Conservation (phyloP, 805 yeast species). For the Candida ponderosae region DNA sequence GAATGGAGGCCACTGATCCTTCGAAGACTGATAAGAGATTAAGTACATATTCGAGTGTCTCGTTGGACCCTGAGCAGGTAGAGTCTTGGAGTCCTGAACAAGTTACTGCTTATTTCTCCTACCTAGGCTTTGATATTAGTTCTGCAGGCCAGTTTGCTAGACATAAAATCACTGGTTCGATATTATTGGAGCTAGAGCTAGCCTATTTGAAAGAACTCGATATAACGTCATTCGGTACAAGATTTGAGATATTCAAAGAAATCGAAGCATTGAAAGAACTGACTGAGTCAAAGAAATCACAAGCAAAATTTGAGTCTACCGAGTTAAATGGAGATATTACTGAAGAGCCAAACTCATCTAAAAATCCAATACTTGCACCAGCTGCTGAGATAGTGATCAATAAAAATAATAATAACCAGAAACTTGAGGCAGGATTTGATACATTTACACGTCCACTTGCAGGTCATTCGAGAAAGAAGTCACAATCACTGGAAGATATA, state of each 20-base stretch:
- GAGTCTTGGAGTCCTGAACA: conserved; percentile 78
- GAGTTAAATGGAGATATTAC: too few relatives aligned
- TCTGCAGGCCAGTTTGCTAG: conserved; percentile 75
- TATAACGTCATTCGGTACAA: conserved; percentile 86
- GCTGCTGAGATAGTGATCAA: conserved; percentile 6
- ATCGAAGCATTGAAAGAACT: conserved; percentile 55
- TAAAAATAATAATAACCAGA: neutral
- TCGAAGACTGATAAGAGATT: neutral
- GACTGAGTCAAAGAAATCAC: neutral
- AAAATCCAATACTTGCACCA: conserved; percentile 2
- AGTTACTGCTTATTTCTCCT: conserved; percentile 70
- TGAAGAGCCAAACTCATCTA: too few relatives aligned
- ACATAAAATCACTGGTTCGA: conserved; percentile 86
- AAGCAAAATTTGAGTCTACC: too few relatives aligned
- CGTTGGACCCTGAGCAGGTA: conserved; percentile 41
- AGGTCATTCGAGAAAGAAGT: conserved; percentile 38
- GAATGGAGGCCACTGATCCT: conserved; percentile 19
- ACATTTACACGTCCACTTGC: conserved; percentile 16
- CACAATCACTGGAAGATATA: conserved; percentile 44
- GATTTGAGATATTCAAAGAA: conserved; percentile 87
- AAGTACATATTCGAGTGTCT: conserved; percentile 15
- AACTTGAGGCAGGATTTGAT: conserved; percentile 10
- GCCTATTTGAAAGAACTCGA: conserved; percentile 86
- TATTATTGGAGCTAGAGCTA: conserved; percentile 77
- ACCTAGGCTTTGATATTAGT: conserved; percentile 62